Evolutionary conservation across 2,329 filamentous ascomycete genomes (phyloP), one percentile per base, ranked within the genome.

Genomic region (Volutella citrinella): DNA sequence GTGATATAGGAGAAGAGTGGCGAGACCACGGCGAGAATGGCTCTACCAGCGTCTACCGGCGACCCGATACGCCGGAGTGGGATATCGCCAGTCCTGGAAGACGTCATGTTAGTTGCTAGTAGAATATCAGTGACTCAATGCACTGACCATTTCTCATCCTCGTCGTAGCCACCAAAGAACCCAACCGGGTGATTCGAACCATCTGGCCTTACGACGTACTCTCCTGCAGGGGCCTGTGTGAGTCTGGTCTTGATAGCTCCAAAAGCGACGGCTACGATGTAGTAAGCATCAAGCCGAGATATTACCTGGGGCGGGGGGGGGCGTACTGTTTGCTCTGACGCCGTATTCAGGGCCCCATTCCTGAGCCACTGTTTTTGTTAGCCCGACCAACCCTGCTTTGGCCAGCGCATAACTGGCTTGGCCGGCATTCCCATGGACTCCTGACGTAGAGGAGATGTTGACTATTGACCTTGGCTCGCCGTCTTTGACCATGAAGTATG

Each of bases 311-410:
- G 2, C 5, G 14, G 3, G 6, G 7, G 12, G 1, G 10, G 15
- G 18, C 35, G 12, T 38, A 38, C 39, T 29, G 20, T 41, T 41
- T 7, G 21, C 31, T 27, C 38, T 34, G 11, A 41, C 38, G 11
- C 38, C 38, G 30, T 41, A 42, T 16, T 36, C 32, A 22, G 43
- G n/a, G n/a, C n/a, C 86, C 86, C 87, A 91, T 70, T 91, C 79
- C 64, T 90, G 88, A 2, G 86, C 85, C 54, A 93, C 84, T 5
- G 84, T 86, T 65, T 89, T 89, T 45, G 82, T 87, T 26, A 91
- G 69, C 2, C 87, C 87, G 8, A 76, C 74, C 10, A 90, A 76
- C 24, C 84, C 86, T 8, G 85, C 82, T 66, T 91, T 91, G 34
- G 84, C 86, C 30, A 87, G 67, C 32, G 82, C 76, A 61, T 91